Base-by-base conservation (phyloP, 371 early-diverging fungal species). In the Gilbertella persicaria region DNA sequence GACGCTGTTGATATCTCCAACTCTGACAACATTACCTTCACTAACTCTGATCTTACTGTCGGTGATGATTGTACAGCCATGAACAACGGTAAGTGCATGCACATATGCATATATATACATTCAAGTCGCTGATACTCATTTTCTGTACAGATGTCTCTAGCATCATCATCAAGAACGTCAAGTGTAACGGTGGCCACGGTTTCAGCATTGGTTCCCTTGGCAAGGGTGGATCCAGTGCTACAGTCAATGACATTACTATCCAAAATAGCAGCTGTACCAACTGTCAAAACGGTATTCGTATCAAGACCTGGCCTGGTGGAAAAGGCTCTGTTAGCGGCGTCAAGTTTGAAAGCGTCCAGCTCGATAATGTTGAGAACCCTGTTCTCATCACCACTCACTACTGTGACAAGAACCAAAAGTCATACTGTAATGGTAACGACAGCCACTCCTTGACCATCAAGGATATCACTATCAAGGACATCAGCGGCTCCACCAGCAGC, bases 221-320 rank as follows among this genome's bases (percentile, higher is more conserved):
- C 45, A 64, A 67, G 46, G 62, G 59, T 12, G 59, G 66, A 19
- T 29, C 42, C 13, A 55, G 56, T 8, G 68, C 62, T 9, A 57
- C 39, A 5, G 68, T 71, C 30, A 46, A 53, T 16, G 55, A 50
- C 26, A 53, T 71, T 16, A 59, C 46, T 29, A 42, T 71, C n/a
- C 29, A 55, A 3, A 24, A 56, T 33, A 57, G 53, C 43, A 47
- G 30, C 5, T 71, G 68, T 51, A 58, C 38, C 25, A 56, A 71
- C 47, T 71, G 71, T 35, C 68, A 67, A 50, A 67, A 67, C 33
- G 68, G 71, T 57, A 55, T 71, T 17, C 55, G 70, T 50, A 65
- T 67, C 58, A 71, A 71, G 62, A 65, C 66, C 13, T 71, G 71
- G 68, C 57, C 64, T 4, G 68, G 71, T 14, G 68, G 71, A 20